Evolutionary conservation across 495 filamentous ascomycete species (phyloP).

Genomic region (Massariosphaeria phaeospora): DNA sequence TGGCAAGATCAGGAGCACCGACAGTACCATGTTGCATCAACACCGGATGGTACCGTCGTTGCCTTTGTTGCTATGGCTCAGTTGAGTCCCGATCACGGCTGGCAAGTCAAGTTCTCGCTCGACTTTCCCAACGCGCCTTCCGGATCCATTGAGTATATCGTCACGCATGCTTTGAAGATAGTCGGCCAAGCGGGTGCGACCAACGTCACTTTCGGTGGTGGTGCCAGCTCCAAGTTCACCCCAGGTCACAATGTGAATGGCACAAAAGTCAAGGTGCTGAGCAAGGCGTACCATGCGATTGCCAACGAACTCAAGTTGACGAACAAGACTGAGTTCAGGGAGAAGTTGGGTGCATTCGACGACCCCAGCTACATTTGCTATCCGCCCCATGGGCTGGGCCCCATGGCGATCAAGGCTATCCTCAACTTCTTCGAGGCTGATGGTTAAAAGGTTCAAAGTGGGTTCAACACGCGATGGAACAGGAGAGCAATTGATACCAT

Average conservation of each 20-base stretch:
- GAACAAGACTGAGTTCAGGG: slow-evolving; percentile 78
- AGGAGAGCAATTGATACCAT: too few relatives aligned
- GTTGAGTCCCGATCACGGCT: slow-evolving; percentile 68
- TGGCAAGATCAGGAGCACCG: slow-evolving; percentile 75
- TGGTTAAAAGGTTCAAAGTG: slow-evolving; percentile 10
- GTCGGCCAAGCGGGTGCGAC: slow-evolving; percentile 59
- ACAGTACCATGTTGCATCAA: slow-evolving; percentile 72
- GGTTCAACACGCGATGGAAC: too few relatives aligned
- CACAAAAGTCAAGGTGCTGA: slow-evolving; percentile 64
- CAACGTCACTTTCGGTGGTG: slow-evolving; percentile 73
- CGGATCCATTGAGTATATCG: slow-evolving; percentile 74
- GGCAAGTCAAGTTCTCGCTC: slow-evolving; percentile 83
- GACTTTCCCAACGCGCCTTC: slow-evolving; percentile 76
- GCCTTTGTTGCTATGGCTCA: slow-evolving; percentile 70
- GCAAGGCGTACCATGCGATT: slow-evolving; percentile 69
- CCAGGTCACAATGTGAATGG: slow-evolving; percentile 73
- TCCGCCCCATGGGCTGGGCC: slow-evolving; percentile 71
- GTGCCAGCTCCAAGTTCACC: slow-evolving; percentile 60
- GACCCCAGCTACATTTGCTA: slow-evolving; percentile 79
- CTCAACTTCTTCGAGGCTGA: slow-evolving; percentile 81
- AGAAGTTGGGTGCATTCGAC: slow-evolving; percentile 74
- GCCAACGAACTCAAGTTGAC: slow-evolving; percentile 72
- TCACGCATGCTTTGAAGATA: slow-evolving; percentile 68
- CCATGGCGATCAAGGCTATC: slow-evolving; percentile 67
- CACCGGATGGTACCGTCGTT: slow-evolving; percentile 60